phyloP scores from a whole-genome alignment of 306 rosid species.

The Boehmeria nivea region DNA sequence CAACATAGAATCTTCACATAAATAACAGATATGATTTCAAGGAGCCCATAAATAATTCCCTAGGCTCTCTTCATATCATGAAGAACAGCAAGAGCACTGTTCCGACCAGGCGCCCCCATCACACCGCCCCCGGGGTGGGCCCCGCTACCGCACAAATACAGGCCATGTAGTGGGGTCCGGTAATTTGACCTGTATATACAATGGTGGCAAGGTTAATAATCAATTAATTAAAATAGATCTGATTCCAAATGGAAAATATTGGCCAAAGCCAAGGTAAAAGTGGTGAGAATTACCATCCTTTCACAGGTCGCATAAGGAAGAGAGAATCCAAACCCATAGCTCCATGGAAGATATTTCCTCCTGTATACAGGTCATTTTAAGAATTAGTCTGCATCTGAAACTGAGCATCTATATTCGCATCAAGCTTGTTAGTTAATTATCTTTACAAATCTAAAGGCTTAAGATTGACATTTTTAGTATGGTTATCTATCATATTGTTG shows the following conservation, averaged over 20 bases:
- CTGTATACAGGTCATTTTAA: background rate
- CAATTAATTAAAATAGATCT: no score
- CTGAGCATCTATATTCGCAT: no score
- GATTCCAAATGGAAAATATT: no score
- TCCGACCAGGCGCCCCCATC: constrained; percentile 93
- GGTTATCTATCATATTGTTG: background rate
- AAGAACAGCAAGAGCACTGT: constrained; percentile 75
- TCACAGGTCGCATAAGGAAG: constrained; percentile 11
- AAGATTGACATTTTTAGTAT: background rate
- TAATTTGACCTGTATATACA: constrained; percentile 55
- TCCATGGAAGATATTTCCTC: constrained; percentile 12
- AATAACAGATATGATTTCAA: no score
- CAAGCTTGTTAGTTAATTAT: no score
- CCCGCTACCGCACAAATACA: constrained; percentile 78
- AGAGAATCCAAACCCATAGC: constrained; percentile 12
- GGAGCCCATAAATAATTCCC: no score
- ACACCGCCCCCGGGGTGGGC: constrained; percentile 98
- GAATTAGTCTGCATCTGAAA: no score
- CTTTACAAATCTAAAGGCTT: no score
- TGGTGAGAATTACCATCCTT: no score
- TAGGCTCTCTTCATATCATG: constrained; percentile 37
- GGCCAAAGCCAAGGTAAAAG: no score
- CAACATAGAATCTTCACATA: no score
- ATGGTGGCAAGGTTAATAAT: no score
- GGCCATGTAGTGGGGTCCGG: constrained; percentile 64